phyloP scores from a whole-genome alignment of 2,329 filamentous ascomycete species.

The Talaromyces sp. region DNA sequence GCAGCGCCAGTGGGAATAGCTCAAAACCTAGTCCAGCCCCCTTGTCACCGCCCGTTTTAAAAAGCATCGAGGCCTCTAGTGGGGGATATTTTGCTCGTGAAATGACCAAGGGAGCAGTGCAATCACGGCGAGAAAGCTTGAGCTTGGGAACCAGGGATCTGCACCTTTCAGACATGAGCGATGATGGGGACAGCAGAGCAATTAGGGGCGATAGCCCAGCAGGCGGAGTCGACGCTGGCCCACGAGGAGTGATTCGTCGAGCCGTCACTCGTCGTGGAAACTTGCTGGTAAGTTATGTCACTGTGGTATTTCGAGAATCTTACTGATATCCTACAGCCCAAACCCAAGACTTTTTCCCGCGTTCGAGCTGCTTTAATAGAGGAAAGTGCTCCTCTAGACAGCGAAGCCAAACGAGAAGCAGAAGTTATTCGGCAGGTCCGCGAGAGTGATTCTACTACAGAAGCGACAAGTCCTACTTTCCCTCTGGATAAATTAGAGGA shows the following conservation, averaged over 20 bases:
- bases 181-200: conserved; percentile 62
- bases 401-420: conserved; percentile 83
- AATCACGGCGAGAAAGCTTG: conserved; percentile 76
- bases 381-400: conserved; percentile 81
- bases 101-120: conserved; percentile 42
- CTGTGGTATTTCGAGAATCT: background rate
- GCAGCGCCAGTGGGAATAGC: conserved; percentile 65
- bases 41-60: conserved; percentile 67
- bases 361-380: conserved; percentile 87
- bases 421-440: conserved; percentile 94
- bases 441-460: conserved; percentile 71
- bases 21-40: conserved; percentile 66
- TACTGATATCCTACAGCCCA: conserved; percentile 58
- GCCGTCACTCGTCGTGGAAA: conserved; percentile 84
- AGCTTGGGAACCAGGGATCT: conserved; percentile 87
- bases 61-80: conserved; percentile 50
- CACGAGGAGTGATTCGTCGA: conserved; percentile 73
- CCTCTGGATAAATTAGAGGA: conserved; percentile 23
- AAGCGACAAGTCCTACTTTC: conserved; percentile 40
- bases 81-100: conserved; percentile 54
- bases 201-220: conserved; percentile 31
- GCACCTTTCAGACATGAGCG: conserved; percentile 72
- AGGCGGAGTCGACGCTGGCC: conserved; percentile 50
- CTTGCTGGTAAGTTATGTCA: conserved; percentile 62
- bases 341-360: conserved; percentile 91